phyloP scores from a whole-genome alignment of 208 protist genomes.

The Leishmania braziliensis region DNA sequence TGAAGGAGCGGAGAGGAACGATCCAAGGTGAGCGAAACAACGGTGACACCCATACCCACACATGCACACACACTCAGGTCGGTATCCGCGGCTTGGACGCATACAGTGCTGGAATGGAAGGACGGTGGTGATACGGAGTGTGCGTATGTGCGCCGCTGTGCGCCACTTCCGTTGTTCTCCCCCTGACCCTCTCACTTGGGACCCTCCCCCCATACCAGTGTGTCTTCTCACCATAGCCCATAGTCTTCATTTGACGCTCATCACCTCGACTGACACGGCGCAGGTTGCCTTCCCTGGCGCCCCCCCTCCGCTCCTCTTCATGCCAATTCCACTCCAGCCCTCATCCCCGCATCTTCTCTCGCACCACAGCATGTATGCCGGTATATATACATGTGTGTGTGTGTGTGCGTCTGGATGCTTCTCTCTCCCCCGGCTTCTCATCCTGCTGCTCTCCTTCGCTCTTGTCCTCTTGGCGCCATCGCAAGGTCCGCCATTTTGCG shows the following conservation, averaged over 20 bases:
- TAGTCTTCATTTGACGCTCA: background rate
- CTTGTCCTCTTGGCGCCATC: background rate
- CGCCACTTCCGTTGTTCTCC: background rate
- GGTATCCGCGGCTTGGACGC: background rate
- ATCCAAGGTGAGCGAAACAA: background rate
- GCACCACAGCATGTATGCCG: background rate
- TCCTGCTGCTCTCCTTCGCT: background rate
- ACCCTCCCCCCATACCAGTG: background rate
- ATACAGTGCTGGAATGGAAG: background rate
- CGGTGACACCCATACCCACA: background rate
- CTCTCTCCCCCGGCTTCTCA: too few relatives aligned
- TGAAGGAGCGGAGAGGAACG: background rate
- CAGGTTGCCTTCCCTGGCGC: background rate
- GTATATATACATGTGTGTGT: background rate
- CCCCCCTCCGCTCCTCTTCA: background rate
- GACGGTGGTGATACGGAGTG: background rate
- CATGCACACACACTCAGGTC: background rate
- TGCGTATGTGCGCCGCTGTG: background rate
- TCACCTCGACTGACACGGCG: background rate
- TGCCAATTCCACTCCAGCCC: background rate
- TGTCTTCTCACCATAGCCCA: background rate
- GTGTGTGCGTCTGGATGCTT: background rate
- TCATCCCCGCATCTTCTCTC: background rate
- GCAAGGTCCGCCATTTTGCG: background rate
- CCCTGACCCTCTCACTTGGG: background rate